Base-by-base conservation (phyloP, 768 basidiomycete species). In the Suillus cothurnatus region DNA sequence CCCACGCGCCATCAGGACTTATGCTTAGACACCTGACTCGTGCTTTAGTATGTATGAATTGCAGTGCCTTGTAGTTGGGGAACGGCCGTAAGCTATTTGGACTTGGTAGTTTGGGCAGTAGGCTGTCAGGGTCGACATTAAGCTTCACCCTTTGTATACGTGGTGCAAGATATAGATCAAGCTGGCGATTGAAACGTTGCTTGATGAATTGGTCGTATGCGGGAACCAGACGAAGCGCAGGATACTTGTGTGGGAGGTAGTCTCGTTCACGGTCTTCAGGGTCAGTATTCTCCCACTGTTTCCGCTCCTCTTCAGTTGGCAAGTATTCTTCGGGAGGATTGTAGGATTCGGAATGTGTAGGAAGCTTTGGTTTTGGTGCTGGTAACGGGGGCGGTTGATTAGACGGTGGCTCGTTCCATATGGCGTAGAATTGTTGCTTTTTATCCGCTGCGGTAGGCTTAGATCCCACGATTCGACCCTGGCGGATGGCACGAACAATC, bases 301-400 rank as follows among this genome's bases (percentile, higher is more conserved):
- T 85, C 63, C 86, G 87, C 76, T 98, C 97, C 67, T 86, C 85
- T 60, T 89, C 88, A 1, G 92, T 90, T 6, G 93, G 94, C 9
- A 99, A 84, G 76, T 99, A 98, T 80, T 99, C 97, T 71, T 90
- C 94, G 7, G 97, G 97, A 38, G 97, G 97, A 74, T 99, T 99
- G 77, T 99, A 99, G 0, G 97, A 99, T 78, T 99, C 96, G n/a
- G 91, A 88, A 69, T 98, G 92, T 15, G 89, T 93, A 3, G 97
- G 97, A 2, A 97, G 87, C 19, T 86, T 84, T 2, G 88, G 86
- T 77, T 98, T 97, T 1, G 97, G 97, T 14, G 97, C 96, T 38
- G 96, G 92, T 67, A 95, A 88, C 36, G 95, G 94, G 63, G 97
- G 94, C 1, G 91, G 83, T 69, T 92, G 90, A 4, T 82, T 81